Evolutionary conservation across 768 basidiomycete genomes (phyloP), one percentile per base, ranked within the genome.

Genomic region (Candolleomyces eurysporus): DNA sequence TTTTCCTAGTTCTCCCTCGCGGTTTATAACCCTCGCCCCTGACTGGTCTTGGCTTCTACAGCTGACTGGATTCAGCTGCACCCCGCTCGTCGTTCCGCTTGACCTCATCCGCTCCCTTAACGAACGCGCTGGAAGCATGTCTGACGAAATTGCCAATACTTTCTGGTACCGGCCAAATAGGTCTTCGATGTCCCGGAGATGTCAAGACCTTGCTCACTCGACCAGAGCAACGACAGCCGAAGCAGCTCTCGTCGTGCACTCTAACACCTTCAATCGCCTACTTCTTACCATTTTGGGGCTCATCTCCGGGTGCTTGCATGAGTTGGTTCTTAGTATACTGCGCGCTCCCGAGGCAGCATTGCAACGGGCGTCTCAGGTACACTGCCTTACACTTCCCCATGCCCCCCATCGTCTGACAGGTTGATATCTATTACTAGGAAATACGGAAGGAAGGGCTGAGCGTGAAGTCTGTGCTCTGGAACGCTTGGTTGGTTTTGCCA

Each of bases 271-370:
- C 16, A 71, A 84, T 16, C 87, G 86, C 1, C 72, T 89, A 46
- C 71, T 83, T 0, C 85, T 81, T 32, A 82, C 87, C 1, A 67
- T 89, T 40, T 79, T 88, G 79, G 87, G 86, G 66, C 72, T 89
- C 31, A 74, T 81, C 2, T 88, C 79, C 62, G 88, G 88, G 0
- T 86, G 88, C 65, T 76, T 87, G 39, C 89, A 84, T 67, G 88
- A 85, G 31, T 73, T 89, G 26, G 77, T 85, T 16, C 89, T 89
- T 61, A 82, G 80, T 3, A 82, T 79, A 0, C 89, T 90, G 88
- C 77, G 81, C 21, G 84, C 79, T 62, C 84, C 87, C 74, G 76
- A 85, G 65, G 84, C 83, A 65, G 88, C 87, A 2, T 81, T 82
- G 9, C 79, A 81, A 51, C 88, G 86, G 85, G 86, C 86, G 4